Conservation (phyloP, 176 grass and related monocot genomes). For the Cenchrus americanus region DNA sequence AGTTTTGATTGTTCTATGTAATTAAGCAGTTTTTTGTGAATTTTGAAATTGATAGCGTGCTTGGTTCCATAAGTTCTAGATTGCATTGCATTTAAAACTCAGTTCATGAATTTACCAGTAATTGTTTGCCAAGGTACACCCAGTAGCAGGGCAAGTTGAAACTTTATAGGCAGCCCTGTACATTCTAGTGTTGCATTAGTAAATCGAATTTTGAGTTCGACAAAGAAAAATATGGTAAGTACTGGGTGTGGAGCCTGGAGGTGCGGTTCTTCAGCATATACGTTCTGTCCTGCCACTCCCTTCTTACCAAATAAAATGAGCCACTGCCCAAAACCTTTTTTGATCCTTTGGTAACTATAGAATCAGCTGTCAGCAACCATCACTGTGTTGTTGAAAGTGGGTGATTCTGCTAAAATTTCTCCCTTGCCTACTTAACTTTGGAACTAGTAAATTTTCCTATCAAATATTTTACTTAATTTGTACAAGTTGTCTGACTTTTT, state of each 20-base stretch:
- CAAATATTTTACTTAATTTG: background rate
- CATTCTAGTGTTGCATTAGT: slow-evolving; percentile 4
- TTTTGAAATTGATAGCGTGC: background rate
- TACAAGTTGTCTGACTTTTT: background rate
- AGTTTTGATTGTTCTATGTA: background rate
- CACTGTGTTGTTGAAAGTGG: background rate
- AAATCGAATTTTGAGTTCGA: background rate
- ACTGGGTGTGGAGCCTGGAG: background rate
- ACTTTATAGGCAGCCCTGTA: background rate
- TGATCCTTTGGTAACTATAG: background rate
- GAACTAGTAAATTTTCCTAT: background rate
- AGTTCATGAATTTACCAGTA: background rate
- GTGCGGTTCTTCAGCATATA: background rate
- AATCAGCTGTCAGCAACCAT: background rate
- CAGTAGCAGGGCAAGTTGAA: background rate
- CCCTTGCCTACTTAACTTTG: background rate
- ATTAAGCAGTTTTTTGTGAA: background rate
- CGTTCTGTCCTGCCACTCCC: background rate
- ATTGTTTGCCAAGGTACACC: slow-evolving; percentile 10
- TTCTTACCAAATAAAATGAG: slow-evolving; percentile 8
- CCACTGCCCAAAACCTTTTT: background rate
- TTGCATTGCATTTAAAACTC: background rate
- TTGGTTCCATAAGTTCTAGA: background rate
- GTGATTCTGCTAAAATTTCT: slow-evolving; percentile 2
- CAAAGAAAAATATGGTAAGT: background rate